Conservation (phyloP, 2,329 filamentous ascomycete species). For the Pseudogymnoascus sp. region DNA sequence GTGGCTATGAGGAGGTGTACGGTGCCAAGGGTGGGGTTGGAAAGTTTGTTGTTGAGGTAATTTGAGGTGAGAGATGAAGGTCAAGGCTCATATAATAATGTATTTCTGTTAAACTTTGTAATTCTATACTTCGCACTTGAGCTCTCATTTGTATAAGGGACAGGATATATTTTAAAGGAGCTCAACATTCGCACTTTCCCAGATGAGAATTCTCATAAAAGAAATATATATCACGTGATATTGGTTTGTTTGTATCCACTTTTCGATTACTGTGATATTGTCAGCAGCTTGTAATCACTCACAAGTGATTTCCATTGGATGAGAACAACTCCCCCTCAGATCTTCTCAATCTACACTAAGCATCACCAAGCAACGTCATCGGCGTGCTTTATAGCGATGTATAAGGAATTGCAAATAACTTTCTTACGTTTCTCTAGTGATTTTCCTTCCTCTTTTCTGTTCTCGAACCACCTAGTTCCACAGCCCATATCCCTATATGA, state of each 20-base stretch:
- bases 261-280: background rate
- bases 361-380: slow-evolving; percentile 11
- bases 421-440: background rate
- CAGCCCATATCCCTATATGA: slow-evolving; percentile 28
- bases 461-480: slow-evolving; percentile 23
- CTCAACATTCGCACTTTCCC: too few species aligned
- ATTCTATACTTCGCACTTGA: too few species aligned
- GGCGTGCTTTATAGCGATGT: background rate
- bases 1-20: slow-evolving; percentile 34
- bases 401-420: slow-evolving; percentile 5
- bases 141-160: background rate
- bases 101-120: background rate
- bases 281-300: slow-evolving; percentile 4
- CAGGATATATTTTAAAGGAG: background rate
- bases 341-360: background rate
- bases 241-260: background rate
- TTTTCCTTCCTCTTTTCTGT: slow-evolving; percentile 21
- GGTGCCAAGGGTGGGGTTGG: slow-evolving; percentile 37
- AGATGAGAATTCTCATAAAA: background rate
- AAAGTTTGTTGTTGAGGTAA: slow-evolving; percentile 34
- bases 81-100: background rate
- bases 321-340: background rate
- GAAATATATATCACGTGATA: background rate
- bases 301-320: slow-evolving; percentile 7
- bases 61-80: background rate